Conservation (phyloP, 2,329 filamentous ascomycete species). For the Talaromyces sp. region DNA sequence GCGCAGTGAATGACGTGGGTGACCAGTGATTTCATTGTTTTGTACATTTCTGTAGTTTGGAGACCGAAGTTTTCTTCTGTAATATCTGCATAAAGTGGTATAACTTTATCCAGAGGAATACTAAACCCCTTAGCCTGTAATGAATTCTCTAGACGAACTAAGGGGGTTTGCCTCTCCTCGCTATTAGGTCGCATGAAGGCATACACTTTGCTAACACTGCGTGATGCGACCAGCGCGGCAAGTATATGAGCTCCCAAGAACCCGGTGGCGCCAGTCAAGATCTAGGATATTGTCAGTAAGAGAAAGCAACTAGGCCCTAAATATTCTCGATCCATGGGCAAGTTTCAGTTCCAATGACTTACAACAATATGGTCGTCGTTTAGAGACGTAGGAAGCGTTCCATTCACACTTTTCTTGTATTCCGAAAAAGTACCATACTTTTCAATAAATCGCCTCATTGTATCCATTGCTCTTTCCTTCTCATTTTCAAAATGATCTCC, state of each 20-base stretch:
- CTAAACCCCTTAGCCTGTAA: slow-evolving; percentile 21
- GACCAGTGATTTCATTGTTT: slow-evolving; percentile 38
- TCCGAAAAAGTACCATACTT: slow-evolving; percentile 45
- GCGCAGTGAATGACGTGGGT: slow-evolving; percentile 52
- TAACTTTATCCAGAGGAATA: slow-evolving; percentile 31
- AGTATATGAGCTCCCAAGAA: slow-evolving; percentile 44
- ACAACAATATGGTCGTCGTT: slow-evolving; percentile 24
- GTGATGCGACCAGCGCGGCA: slow-evolving; percentile 36
- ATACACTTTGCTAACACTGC: slow-evolving; percentile 34
- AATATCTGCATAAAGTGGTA: slow-evolving; percentile 40
- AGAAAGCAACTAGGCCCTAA: neutral
- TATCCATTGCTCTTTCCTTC: slow-evolving; percentile 23
- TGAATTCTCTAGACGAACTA: slow-evolving; percentile 24
- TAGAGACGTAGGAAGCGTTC: slow-evolving; percentile 25
- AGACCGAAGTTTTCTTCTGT: slow-evolving; percentile 44
- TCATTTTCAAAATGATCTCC: slow-evolving; percentile 20
- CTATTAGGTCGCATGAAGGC: slow-evolving; percentile 35
- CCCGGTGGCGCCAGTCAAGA: slow-evolving; percentile 46
- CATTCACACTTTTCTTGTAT: slow-evolving; percentile 18
- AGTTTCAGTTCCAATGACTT: slow-evolving; percentile 14
- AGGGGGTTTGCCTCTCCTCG: slow-evolving; percentile 20
- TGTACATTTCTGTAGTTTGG: slow-evolving; percentile 30
- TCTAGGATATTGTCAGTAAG: slow-evolving; percentile 19
- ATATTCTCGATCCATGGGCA: neutral
- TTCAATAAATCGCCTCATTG: slow-evolving; percentile 46